Base-by-base conservation (phyloP, 371 early-diverging fungal genomes). In the Actinomortierella ambigua region DNA sequence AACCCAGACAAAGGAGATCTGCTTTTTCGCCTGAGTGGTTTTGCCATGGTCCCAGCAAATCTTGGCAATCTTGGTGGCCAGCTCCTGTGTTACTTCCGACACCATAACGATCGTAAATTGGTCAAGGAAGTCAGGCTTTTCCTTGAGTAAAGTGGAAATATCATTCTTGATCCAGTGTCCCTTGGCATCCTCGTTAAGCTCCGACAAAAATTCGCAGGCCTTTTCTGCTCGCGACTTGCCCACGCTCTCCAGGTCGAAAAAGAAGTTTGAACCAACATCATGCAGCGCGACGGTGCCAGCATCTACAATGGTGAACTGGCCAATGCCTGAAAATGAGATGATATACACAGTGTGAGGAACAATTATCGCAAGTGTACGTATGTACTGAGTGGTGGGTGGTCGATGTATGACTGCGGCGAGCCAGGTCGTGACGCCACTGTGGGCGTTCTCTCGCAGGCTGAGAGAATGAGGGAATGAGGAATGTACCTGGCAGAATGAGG, bases 181-280 rank as follows among this genome's bases (percentile, higher is more conserved):
- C n/a, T 68, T 57, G 20, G 91, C 97, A 59, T 94, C 94, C 56
- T 89, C 91, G 73, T 98, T 98, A 52, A 98, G 71, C 75, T 96
- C 96, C 24, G 77, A 68, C 27, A 97, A 83, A n/a, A 90, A 69
- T 24, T 84, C 84, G 4, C 81, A 77, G 5, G 90, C 82, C 27
- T 77, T 68, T 64, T 88, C 63, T 0, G 94, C 93, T 42, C 93
- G 85, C 41, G 79, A 62, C 57, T 81, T 71, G 1, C 93, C 95
- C 24, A 89, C 69, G 42, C 82, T 82, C 5, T 79, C 80, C 15
- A 76, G 54, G 26, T 86, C 87, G 15, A 98, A 81, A 71, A 97
- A 98, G 77, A 97, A 98, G 78, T 97, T 97, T 77, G 80, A 90
- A 39, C 88, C 91, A 41, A 90, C 77, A 55, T 95, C 97, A 26